These are phyloP conservation scores for Debaryomycetaceae sp. DNA, from an alignment of 1,139 yeast species.

Conservation along the genomic window DNA sequence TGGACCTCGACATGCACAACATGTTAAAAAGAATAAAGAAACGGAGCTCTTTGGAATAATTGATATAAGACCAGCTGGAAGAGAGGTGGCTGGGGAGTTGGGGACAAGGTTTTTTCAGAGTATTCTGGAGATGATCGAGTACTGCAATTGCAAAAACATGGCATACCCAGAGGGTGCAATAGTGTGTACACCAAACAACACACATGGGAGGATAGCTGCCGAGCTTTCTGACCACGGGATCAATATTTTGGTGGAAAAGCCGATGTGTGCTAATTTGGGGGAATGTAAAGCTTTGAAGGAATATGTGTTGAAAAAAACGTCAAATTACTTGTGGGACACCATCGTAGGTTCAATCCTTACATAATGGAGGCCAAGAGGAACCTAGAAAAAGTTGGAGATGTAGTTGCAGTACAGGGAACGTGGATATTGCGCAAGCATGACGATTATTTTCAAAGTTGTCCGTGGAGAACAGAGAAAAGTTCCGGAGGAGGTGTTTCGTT, in stretches of 20 bases:
- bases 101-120: slow-evolving; percentile 24
- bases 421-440: slow-evolving; percentile 37
- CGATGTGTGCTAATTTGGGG: slow-evolving; percentile 35
- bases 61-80: slow-evolving; percentile 28
- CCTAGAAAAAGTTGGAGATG: slow-evolving; percentile 25
- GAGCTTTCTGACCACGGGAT: slow-evolving; percentile 34
- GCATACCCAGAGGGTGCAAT: slow-evolving; percentile 41
- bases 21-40: slow-evolving; percentile 22
- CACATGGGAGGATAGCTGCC: slow-evolving; percentile 33
- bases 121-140: slow-evolving; percentile 24
- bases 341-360: slow-evolving; percentile 42
- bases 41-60: slow-evolving; percentile 33
- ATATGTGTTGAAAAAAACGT: slow-evolving; percentile 23
- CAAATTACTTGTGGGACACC: slow-evolving; percentile 41
- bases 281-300: slow-evolving; percentile 34
- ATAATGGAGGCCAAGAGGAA: slow-evolving; percentile 33
- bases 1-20: slow-evolving; percentile 42
- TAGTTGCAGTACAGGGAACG: slow-evolving; percentile 38
- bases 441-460: slow-evolving; percentile 28
- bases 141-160: slow-evolving; percentile 21
- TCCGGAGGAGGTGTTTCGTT: slow-evolving; percentile 40
- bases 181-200: slow-evolving; percentile 42
- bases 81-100: slow-evolving; percentile 22
- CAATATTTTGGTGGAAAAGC: slow-evolving; percentile 40
- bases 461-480: slow-evolving; percentile 32